Evolutionary conservation across 805 yeast species (phyloP).

Genomic region (Cyberlindnera misumaiensis): DNA sequence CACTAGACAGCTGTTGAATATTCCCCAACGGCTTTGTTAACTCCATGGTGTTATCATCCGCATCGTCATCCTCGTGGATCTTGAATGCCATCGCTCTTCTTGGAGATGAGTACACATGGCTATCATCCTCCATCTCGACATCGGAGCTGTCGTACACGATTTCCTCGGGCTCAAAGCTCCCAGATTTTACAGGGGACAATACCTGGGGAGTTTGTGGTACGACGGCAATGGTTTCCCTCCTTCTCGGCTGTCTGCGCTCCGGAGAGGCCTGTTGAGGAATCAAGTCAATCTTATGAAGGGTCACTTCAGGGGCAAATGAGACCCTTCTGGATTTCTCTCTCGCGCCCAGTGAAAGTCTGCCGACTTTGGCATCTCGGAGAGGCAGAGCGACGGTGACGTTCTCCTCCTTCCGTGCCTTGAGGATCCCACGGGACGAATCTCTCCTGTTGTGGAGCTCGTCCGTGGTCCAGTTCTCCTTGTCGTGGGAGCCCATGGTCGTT

Average conservation of each 20-base stretch:
- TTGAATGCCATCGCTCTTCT: constrained; percentile 9
- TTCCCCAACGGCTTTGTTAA: constrained; percentile 21
- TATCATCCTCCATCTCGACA: constrained; percentile 22
- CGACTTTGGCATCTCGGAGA: constrained; percentile 14
- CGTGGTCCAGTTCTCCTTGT: constrained; percentile 3
- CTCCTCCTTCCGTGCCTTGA: constrained; percentile 3
- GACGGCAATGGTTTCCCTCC: constrained; percentile 24
- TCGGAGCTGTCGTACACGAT: constrained; percentile 22
- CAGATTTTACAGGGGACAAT: constrained; percentile 4
- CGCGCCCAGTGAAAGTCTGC: constrained; percentile 4
- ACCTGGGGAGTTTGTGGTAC: constrained; percentile 12
- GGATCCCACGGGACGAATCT: constrained; percentile 1
- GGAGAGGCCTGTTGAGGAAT: constrained; percentile 11
- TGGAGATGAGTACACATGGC: constrained; percentile 19
- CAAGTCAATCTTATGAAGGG: constrained; percentile 23
- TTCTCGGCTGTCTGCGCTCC: constrained; percentile 16
- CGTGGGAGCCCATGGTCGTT: not conserved
- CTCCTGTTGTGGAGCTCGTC: not conserved
- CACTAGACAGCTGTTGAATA: constrained; percentile 8
- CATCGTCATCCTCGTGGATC: constrained; percentile 18
- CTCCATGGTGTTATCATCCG: constrained; percentile 23
- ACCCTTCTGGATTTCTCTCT: constrained; percentile 22
- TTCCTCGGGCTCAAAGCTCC: constrained; percentile 13
- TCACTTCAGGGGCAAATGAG: constrained; percentile 26
- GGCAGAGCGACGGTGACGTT: constrained; percentile 15